Conservation (phyloP, 331 rosid genomes). For the Pyrus hybrid region DNA sequence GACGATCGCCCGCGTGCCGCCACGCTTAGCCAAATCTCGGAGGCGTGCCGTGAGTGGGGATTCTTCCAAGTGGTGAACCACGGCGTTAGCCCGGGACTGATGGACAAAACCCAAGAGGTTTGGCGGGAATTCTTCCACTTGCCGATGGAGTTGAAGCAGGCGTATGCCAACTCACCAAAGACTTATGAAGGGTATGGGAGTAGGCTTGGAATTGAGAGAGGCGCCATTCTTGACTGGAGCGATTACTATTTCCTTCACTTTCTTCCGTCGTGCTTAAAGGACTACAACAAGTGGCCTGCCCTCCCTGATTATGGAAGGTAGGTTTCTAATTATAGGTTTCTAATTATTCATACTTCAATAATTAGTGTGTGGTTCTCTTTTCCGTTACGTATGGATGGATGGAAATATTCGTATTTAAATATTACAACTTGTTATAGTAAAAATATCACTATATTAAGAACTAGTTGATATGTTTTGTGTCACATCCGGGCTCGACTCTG, state of each 20-base stretch:
- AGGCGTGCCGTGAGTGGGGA: constrained; percentile 42
- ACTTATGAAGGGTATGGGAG: constrained; percentile 58
- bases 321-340: no score
- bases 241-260: constrained; percentile 45
- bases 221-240: constrained; percentile 57
- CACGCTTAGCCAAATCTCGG: constrained; percentile 22
- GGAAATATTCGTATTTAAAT: no score
- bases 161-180: constrained; percentile 38
- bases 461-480: no score
- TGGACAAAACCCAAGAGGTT: constrained; percentile 18
- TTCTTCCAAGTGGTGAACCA: constrained; percentile 46
- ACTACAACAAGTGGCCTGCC: constrained; percentile 39
- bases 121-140: constrained; percentile 41
- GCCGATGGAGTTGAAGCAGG: constrained; percentile 34
- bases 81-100: constrained; percentile 22
- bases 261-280: constrained; percentile 33
- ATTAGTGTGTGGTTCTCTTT: no score
- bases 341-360: no score
- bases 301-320: constrained; percentile 20
- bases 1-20: neutral
- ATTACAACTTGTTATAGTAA: no score
- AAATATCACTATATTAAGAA: no score
- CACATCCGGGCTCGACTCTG: no score
- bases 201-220: constrained; percentile 38
- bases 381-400: no score